Evolutionary conservation across 352 stramenopile genomes (phyloP).

Genomic region (Globisporangium alternatum): DNA sequence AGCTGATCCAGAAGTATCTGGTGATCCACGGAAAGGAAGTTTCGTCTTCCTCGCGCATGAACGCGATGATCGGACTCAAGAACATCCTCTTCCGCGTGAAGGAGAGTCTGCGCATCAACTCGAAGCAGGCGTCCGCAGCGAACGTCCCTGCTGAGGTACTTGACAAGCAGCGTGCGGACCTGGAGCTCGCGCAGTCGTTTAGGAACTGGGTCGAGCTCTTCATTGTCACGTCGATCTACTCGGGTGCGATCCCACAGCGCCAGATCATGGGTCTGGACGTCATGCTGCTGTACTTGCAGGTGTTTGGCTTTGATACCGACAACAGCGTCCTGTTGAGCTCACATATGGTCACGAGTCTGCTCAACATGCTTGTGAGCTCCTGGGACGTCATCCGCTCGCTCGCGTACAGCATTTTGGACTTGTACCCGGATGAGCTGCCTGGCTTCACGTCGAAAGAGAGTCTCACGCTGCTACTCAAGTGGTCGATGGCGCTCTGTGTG

Average conservation of each 20-base stretch:
- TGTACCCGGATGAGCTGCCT: conserved; percentile 60
- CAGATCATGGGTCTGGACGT: conserved; percentile 73
- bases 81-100: conserved; percentile 75
- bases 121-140: conserved; percentile 2
- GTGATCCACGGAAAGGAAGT: conserved; percentile 78
- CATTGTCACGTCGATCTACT: conserved; percentile 58
- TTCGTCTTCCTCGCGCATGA: conserved; percentile 57
- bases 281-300: conserved; percentile 62
- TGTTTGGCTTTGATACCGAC: conserved; percentile 49
- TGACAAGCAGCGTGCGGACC: conserved; percentile 26
- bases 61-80: conserved; percentile 72
- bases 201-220: conserved; percentile 70
- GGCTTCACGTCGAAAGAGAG: conserved; percentile 46
- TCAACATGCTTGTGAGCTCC: conserved; percentile 78
- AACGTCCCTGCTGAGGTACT: conserved; percentile 1
- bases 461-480: conserved; percentile 55
- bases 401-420: conserved; percentile 60
- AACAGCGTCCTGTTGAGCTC: conserved; percentile 40
- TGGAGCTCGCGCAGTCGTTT: conserved; percentile 42
- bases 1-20: conserved; percentile 62
- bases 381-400: conserved; percentile 79
- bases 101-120: conserved; percentile 50
- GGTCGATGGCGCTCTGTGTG: conserved; percentile 63
- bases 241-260: conserved; percentile 61
- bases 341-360: conserved; percentile 63